phyloP scores from a whole-genome alignment of 2,329 filamentous ascomycete genomes.

The Diaporthe amygdali region DNA sequence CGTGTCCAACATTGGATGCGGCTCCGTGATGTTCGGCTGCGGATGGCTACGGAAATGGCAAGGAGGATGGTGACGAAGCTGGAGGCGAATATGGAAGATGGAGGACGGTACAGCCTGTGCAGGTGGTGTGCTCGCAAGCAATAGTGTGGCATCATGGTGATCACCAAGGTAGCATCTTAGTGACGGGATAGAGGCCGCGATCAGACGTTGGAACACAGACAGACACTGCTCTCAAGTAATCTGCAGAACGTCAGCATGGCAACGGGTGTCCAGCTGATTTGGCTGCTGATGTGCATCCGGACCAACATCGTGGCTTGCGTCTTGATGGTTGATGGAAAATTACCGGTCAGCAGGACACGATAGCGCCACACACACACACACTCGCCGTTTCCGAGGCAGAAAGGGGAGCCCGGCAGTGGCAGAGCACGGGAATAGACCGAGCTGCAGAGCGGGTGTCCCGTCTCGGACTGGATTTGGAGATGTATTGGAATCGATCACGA shows the following conservation, averaged over 20 bases:
- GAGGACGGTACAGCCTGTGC: too few species aligned
- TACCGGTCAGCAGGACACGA: slow-evolving; percentile 5
- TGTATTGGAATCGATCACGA: background rate
- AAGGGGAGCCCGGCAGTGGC: background rate
- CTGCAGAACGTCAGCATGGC: slow-evolving; percentile 22
- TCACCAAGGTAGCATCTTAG: background rate
- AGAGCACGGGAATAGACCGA: background rate
- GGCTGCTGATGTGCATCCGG: background rate
- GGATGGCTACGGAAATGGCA: background rate
- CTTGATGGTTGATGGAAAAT: slow-evolving; percentile 1
- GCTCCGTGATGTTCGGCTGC: background rate
- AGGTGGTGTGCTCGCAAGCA: background rate
- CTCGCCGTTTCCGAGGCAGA: background rate
- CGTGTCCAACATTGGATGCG: background rate
- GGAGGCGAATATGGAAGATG: background rate
- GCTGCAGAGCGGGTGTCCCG: background rate
- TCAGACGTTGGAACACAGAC: background rate
- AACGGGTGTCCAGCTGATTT: slow-evolving; percentile 17
- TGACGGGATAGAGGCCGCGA: background rate
- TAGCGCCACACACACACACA: background rate
- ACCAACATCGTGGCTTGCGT: background rate
- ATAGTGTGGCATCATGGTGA: background rate
- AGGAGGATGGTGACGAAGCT: background rate
- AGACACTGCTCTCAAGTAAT: background rate
- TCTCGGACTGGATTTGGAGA: background rate